phyloP scores from a whole-genome alignment of 106 monocot species.

The Dendrobium huoshanense region DNA sequence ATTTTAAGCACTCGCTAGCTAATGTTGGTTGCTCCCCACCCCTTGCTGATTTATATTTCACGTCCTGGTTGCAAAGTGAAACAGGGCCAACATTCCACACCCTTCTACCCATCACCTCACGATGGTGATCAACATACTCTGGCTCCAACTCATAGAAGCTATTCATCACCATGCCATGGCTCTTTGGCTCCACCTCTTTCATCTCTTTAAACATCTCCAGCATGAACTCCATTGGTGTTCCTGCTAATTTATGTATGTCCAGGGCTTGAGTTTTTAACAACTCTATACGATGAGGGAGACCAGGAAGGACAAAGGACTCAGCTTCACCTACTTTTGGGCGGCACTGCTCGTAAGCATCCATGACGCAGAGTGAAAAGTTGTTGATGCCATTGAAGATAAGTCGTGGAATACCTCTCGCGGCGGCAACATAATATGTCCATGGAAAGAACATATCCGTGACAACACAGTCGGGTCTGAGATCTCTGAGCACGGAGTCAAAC shows the following conservation, averaged over 20 bases:
- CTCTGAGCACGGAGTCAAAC: constrained; percentile 2
- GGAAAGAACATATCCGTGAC: constrained; percentile 27
- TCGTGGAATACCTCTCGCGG: constrained; percentile 19
- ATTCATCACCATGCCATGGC: constrained; percentile 27
- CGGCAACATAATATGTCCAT: constrained; percentile 30
- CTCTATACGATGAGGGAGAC: constrained; percentile 30
- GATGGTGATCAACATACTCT: constrained; percentile 13
- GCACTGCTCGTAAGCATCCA: background rate
- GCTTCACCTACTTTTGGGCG: background rate
- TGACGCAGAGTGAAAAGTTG: constrained; percentile 14
- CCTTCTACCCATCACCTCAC: constrained; percentile 3
- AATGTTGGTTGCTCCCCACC: background rate
- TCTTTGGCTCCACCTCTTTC: constrained; percentile 3
- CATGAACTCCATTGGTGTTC: background rate
- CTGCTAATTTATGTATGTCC: background rate
- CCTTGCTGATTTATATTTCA: background rate
- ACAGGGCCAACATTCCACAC: constrained; percentile 38
- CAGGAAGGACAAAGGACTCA: constrained; percentile 17
- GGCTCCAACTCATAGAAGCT: constrained; percentile 42
- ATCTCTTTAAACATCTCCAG: background rate
- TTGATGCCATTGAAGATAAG: constrained; percentile 33
- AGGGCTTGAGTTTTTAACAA: constrained; percentile 13
- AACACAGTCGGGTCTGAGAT: constrained; percentile 21
- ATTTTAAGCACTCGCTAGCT: background rate
- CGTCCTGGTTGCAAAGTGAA: constrained; percentile 4